phyloP scores from a whole-genome alignment of 208 protist species.

The Trypanosoma brucei region DNA sequence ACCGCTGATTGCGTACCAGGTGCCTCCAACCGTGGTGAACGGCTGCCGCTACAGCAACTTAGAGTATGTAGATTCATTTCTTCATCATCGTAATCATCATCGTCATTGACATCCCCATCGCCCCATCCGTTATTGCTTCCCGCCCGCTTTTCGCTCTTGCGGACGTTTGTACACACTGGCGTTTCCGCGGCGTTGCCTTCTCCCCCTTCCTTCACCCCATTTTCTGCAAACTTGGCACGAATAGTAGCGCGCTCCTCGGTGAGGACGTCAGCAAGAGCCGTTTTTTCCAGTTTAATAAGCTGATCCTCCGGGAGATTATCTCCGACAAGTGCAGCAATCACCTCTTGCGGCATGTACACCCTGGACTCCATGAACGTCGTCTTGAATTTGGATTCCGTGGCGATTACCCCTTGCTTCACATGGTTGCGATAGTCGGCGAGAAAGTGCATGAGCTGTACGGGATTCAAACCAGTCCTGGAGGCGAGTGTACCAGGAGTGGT shows the following conservation, averaged over 20 bases:
- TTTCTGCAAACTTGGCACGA: background rate
- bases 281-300: constrained; percentile 90
- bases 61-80: too few species aligned
- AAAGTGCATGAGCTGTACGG: constrained; percentile 71
- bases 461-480: constrained; percentile 45
- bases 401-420: constrained; percentile 80
- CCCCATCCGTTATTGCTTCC: too few species aligned
- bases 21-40: too few species aligned
- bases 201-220: background rate
- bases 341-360: constrained; percentile 72
- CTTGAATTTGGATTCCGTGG: constrained; percentile 46
- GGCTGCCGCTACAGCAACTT: too few species aligned
- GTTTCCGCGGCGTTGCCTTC: background rate
- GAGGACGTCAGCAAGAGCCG: constrained; percentile 74
- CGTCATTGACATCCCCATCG: too few species aligned
- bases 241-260: constrained; percentile 4
- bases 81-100: too few species aligned
- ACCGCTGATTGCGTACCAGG: too few species aligned
- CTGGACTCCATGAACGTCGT: constrained; percentile 56
- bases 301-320: constrained; percentile 76
- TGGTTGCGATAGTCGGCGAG: constrained; percentile 66
- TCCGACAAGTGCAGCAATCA: constrained; percentile 69
- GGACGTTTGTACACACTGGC: too few species aligned
- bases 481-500: constrained; percentile 53
- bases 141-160: too few species aligned